These are phyloP conservation scores for Babesia caballi DNA, from an alignment of 169 alveolate genomes.

Conservation along the genomic window DNA sequence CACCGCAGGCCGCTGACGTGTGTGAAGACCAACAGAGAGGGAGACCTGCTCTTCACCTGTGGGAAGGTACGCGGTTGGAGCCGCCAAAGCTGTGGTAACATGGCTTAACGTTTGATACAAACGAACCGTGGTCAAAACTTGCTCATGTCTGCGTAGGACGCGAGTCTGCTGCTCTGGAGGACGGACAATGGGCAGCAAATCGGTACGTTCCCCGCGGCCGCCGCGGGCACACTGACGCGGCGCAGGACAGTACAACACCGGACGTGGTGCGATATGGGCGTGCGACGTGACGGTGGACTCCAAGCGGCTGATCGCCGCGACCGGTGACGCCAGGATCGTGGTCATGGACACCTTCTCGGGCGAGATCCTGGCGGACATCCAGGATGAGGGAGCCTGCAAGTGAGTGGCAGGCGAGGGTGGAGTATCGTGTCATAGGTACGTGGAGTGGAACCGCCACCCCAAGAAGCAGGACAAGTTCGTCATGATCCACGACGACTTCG, in stretches of 20 bases:
- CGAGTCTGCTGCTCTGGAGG: conserved; percentile 75
- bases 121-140: background rate
- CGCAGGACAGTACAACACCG: conserved; percentile 83
- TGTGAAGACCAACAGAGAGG: conserved; percentile 85
- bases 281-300: conserved; percentile 84
- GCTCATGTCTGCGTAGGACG: conserved; percentile 67
- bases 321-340: conserved; percentile 83
- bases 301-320: conserved; percentile 78
- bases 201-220: conserved; percentile 58
- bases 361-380: conserved; percentile 68
- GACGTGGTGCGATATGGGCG: conserved; percentile 86
- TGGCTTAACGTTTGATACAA: background rate
- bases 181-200: conserved; percentile 80
- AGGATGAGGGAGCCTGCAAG: conserved; percentile 81
- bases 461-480: conserved; percentile 78
- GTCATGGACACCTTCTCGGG: conserved; percentile 82
- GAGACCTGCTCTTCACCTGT: conserved; percentile 85
- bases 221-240: background rate
- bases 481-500: conserved; percentile 82
- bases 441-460: conserved; percentile 84
- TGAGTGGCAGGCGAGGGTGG: conserved; percentile 51
- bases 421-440: conserved; percentile 71
- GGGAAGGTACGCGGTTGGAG: conserved; percentile 82
- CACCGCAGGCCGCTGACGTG: conserved; percentile 88
- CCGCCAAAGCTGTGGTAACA: background rate